Evolutionary conservation across 140 eudicot species (phyloP), one percentile per base, ranked within the genome.

Genomic region (Senecio squalidus): DNA sequence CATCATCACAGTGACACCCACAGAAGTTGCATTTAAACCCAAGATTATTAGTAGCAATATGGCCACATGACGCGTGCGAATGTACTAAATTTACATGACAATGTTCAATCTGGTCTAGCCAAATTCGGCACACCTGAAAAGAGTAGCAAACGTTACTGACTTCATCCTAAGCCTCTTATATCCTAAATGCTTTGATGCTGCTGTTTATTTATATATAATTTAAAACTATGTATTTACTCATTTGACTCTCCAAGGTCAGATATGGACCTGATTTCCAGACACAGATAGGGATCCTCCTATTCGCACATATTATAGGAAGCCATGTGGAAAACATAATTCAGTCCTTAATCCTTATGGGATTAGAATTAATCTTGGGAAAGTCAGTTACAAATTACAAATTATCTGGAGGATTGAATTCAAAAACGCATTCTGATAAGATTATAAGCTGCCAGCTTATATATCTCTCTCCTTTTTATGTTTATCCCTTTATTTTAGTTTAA

Each of bases 61-160:
- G 84, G 24, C 96, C 96, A 69, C 98, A 92, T 44, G 67, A 40
- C 50, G 74, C 29, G 41, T 92, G 96, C 11, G 70, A 70, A 55
- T 74, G 68, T 71, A 82, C 82, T 34, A 81, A 72, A 41, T 74
- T 80, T 39, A 87, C 86, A 33, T 83, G 71, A 48, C 83, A 80
- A 28, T 76, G 73, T 20, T 88, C 86, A 22, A 86, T 73, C 62
- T 87, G 96, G 67, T 87, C 85, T 62, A 87, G 59, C 98, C 96
- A 79, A 31, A 87, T 80, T 65, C 70, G 71, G 62, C 92, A 92
- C 46, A 92, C 81, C 98, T 91, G 87, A 64, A 62, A 55, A 34
- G 16, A 1, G 9, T 36, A 27, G 13, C 55, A 43, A 46, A 49
- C 14, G 44, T 58, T 68, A 28, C 23, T 27, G 38, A 52, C 14